Conservation (phyloP, 768 basidiomycete genomes). For the Boletus tomentosulus region DNA sequence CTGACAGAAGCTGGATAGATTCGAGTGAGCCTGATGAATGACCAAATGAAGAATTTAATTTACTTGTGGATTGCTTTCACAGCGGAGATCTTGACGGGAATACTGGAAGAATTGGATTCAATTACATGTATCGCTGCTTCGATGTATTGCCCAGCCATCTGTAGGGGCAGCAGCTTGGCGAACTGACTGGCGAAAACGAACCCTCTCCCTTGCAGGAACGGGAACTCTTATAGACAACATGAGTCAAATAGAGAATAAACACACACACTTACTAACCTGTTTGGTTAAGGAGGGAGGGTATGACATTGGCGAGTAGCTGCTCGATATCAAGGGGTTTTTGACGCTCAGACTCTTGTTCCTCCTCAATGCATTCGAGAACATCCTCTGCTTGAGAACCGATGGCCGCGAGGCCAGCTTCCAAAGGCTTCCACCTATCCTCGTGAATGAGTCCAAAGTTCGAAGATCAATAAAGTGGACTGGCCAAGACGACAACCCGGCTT, state of each 20-base stretch:
- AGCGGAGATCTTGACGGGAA: conserved; percentile 93
- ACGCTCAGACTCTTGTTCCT: conserved; percentile 62
- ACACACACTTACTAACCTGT: conserved; percentile 47
- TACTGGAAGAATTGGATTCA: conserved; percentile 61
- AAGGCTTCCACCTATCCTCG: conserved; percentile 75
- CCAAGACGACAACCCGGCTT: conserved; percentile 62
- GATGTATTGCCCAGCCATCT: conserved; percentile 80
- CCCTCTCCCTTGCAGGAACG: conserved; percentile 91
- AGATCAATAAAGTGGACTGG: conserved; percentile 25
- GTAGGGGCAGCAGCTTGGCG: conserved; percentile 63
- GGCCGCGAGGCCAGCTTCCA: conserved; percentile 81
- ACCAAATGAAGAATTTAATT: conserved; percentile 19
- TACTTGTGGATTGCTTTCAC: conserved; percentile 93
- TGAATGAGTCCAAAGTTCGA: conserved; percentile 2
- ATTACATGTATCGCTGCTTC: conserved; percentile 84
- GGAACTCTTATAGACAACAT: conserved; percentile 51
- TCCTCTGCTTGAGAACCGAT: conserved; percentile 78
- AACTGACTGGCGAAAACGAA: conserved; percentile 95
- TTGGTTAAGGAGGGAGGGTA: conserved; percentile 71
- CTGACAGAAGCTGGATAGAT: conserved; percentile 58
- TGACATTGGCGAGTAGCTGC: conserved; percentile 66
- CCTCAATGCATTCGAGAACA: conserved; percentile 71
- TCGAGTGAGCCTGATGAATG: conserved; percentile 3
- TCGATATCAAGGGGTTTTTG: conserved; percentile 73
- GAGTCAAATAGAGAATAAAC: neutral